These are phyloP conservation scores for Candida tropicalis DNA, from an alignment of 1,139 yeast species.

Conservation along the genomic window DNA sequence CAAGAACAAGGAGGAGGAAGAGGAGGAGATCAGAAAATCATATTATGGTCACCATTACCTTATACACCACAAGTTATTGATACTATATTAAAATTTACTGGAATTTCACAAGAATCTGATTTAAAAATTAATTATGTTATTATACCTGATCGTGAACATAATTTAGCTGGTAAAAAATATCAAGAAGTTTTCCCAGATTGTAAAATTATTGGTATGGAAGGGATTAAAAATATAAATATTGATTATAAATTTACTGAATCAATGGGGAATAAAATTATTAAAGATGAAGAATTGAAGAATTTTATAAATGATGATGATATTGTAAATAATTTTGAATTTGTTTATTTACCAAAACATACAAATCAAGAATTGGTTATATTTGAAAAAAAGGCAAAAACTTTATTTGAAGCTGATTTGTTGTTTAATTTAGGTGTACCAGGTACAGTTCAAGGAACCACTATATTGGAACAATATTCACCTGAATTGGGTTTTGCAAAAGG, in stretches of 20 bases:
- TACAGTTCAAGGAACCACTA: constrained; percentile 17
- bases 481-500: constrained; percentile 42
- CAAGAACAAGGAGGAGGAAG: constrained; percentile 18
- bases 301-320: constrained; percentile 30
- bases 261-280: constrained; percentile 31
- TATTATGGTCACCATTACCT: constrained; percentile 67
- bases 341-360: constrained; percentile 54
- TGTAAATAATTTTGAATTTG: constrained; percentile 50
- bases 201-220: constrained; percentile 53
- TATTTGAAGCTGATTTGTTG: constrained; percentile 60
- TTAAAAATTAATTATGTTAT: constrained; percentile 44
- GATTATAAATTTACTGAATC: constrained; percentile 35
- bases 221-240: constrained; percentile 34
- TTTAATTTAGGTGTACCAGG: constrained; percentile 46
- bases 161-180: constrained; percentile 58
- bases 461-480: constrained; percentile 40
- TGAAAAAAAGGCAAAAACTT: constrained; percentile 46
- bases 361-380: constrained; percentile 59
- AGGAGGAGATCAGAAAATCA: no score
- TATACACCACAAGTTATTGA: constrained; percentile 48
- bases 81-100: constrained; percentile 38
- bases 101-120: constrained; percentile 26
- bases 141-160: constrained; percentile 58
- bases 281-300: constrained; percentile 22
- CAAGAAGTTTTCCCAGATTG: constrained; percentile 49